Conservation (phyloP, 148 eudicot species). For the Polygonum aviculare region DNA sequence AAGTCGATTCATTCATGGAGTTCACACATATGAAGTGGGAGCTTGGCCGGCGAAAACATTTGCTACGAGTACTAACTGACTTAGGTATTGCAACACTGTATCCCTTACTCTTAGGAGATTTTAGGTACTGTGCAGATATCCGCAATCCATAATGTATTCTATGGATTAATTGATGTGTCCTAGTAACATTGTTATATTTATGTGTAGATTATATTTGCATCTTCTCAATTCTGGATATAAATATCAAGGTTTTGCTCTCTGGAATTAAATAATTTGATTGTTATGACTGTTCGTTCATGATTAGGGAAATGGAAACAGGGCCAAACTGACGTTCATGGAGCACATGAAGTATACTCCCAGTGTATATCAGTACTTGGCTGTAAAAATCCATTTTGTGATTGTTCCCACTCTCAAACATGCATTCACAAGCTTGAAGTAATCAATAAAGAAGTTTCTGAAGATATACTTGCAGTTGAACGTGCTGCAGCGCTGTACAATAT, state of each 20-base stretch:
- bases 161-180: neutral
- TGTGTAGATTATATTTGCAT: neutral
- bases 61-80: slow-evolving; percentile 43
- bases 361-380: slow-evolving; percentile 50
- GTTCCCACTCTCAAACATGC: slow-evolving; percentile 25
- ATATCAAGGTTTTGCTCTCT: neutral
- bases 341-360: slow-evolving; percentile 35
- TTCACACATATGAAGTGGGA: slow-evolving; percentile 65
- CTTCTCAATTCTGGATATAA: neutral
- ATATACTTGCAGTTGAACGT: slow-evolving; percentile 51
- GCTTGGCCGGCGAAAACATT: slow-evolving; percentile 52
- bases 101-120: neutral
- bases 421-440: slow-evolving; percentile 32
- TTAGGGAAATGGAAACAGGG: slow-evolving; percentile 55
- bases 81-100: slow-evolving; percentile 40
- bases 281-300: slow-evolving; percentile 10
- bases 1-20: slow-evolving; percentile 27
- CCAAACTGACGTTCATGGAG: slow-evolving; percentile 35
- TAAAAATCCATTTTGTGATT: slow-evolving; percentile 37
- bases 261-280: neutral
- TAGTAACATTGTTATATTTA: neutral
- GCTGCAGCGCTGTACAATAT: slow-evolving; percentile 57
- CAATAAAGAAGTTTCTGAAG: slow-evolving; percentile 43
- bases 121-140: neutral
- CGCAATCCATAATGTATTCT: neutral